These are phyloP conservation scores for Leptographium lundbergii DNA, from an alignment of 2,329 filamentous ascomycete species.

Conservation along the genomic window DNA sequence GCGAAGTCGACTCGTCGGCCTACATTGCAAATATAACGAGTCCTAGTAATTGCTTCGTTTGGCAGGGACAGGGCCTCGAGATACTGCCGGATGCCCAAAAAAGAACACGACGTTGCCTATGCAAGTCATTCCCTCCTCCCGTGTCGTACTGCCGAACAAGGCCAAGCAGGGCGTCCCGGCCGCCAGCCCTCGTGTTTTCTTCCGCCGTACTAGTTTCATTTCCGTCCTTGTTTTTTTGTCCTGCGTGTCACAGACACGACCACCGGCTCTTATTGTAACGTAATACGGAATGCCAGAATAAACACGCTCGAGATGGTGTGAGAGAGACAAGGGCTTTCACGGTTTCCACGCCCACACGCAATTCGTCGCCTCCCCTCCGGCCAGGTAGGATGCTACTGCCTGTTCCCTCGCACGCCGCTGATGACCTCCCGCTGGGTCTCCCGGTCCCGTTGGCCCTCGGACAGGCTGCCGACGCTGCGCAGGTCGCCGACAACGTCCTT, in stretches of 20 bases:
- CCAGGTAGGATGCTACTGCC: not conserved
- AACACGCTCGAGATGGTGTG: not conserved
- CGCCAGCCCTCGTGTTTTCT: not conserved
- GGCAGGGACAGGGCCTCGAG: too few relatives aligned
- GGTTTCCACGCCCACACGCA: not conserved
- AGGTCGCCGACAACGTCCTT: constrained; percentile 96
- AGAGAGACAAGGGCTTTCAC: not conserved
- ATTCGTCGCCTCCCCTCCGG: not conserved
- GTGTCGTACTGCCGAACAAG: not conserved
- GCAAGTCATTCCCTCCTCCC: not conserved
- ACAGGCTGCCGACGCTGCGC: constrained; percentile 72
- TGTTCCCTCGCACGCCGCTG: constrained; percentile 33
- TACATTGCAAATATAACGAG: too few relatives aligned
- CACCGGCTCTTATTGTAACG: not conserved
- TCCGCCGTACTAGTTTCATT: too few relatives aligned
- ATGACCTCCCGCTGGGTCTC: constrained; percentile 87
- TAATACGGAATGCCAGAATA: not conserved
- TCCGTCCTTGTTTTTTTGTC: not conserved
- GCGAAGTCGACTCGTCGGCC: too few relatives aligned
- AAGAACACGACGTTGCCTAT: not conserved
- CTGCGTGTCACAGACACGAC: not conserved
- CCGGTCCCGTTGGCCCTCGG: constrained; percentile 70
- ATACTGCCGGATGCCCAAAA: too few relatives aligned
- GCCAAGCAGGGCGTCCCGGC: not conserved
- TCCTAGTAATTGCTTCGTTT: too few relatives aligned